Evolutionary conservation across 2,329 filamentous ascomycete genomes (phyloP), one percentile per base, ranked within the genome.

Genomic region (Diatrype stigma): DNA sequence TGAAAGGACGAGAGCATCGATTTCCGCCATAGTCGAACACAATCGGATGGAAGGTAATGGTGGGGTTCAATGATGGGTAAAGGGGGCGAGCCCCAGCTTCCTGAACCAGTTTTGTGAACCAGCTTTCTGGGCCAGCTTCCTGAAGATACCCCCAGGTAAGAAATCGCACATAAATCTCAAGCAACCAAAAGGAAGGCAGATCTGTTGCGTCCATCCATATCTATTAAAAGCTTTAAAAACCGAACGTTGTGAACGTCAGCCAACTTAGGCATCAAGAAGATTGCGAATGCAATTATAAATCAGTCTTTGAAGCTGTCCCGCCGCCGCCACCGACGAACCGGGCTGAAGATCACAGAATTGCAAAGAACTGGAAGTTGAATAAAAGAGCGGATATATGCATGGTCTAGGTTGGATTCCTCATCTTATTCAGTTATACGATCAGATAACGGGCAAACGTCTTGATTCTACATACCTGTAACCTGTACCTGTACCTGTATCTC

Each of bases 1-100:
- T 7, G 72, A 73, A 17, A 68, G 59, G 5, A 82, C 66, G 30
- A 75, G 62, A 2, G 74, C 67, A 53, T 81, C 75, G 54, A 71
- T 59, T 57, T 76, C 73, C 1, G 66, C 48, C 74, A 75, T 76
- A 14, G 28, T 47, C 16, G n/a, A 44, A 12, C 14, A 23, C 14
- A 40, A 21, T 23, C n/a, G 11, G 11, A 44, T 28, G 10, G 21
- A 11, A 28, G 21, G 6, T 44, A 23, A 23, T 40, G 12, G 37
- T 6, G 37, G 37, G 37, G 37, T 40, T 30, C 37, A 12, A 14
- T 6, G 11, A 5, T 17, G 19, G 12, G 37, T 22, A 10, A 40
- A 40, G 19, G 19, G n/a, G 6, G 4, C 1, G 6, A 37, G 11
- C 11, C 16, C 34, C 16, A 17, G 34, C 11, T n/a, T n/a, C n/a